Evolutionary conservation across 2,329 filamentous ascomycete species (phyloP).

Genomic region (Tolypocladium album): DNA sequence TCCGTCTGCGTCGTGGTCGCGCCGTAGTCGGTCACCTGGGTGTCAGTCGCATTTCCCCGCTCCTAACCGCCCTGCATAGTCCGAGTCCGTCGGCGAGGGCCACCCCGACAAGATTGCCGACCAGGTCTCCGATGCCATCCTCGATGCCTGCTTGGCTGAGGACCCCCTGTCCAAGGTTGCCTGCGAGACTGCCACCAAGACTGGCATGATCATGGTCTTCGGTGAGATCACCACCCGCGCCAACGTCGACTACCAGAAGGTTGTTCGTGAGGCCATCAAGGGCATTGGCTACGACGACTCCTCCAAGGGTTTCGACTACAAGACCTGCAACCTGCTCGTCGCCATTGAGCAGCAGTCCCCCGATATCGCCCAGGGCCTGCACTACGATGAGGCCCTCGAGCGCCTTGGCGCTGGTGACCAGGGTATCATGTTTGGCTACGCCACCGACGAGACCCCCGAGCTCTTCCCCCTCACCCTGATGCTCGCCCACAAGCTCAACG

Average conservation of each 20-base stretch:
- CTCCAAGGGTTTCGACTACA: conserved; percentile 98
- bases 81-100: conserved; percentile 80
- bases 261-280: conserved; percentile 90
- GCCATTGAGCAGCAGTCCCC: conserved; percentile 99
- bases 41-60: conserved; percentile 2
- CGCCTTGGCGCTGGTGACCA: conserved; percentile 98
- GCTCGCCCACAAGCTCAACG: conserved; percentile 94
- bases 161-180: conserved; percentile 98
- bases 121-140: conserved; percentile 95
- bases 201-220: conserved; percentile 98
- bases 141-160: conserved; percentile 91
- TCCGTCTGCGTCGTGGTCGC: not conserved
- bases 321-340: conserved; percentile 96
- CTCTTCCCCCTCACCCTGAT: conserved; percentile 88
- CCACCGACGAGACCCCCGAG: conserved; percentile 97
- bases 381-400: conserved; percentile 96
- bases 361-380: conserved; percentile 97
- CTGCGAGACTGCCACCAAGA: conserved; percentile 99
- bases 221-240: conserved; percentile 98
- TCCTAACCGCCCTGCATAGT: conserved; percentile 34
- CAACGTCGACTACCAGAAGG: conserved; percentile 92
- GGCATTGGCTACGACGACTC: conserved; percentile 98
- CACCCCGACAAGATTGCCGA: conserved; percentile 97
- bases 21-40: not conserved
- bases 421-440: conserved; percentile 99